These are phyloP conservation scores for Dovyalis caffra DNA, from an alignment of 345 rosid species.

Conservation along the genomic window DNA sequence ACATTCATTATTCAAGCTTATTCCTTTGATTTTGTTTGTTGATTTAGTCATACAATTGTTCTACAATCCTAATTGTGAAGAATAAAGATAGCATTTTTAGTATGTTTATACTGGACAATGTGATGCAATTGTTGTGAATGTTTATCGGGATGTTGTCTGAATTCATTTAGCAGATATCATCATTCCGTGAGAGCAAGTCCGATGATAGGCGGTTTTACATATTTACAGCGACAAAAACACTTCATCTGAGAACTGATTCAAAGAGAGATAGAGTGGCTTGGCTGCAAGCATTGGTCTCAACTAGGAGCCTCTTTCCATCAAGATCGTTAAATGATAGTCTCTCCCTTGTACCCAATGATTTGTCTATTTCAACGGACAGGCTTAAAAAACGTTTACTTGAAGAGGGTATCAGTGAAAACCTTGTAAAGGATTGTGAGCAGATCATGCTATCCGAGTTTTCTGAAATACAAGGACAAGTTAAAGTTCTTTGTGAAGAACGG, in stretches of 20 bases:
- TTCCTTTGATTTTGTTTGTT: neutral
- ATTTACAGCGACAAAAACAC: conserved; percentile 95
- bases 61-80: neutral
- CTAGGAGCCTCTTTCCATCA: conserved; percentile 60
- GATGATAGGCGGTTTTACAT: conserved; percentile 88
- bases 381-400: conserved; percentile 66
- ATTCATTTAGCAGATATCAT: conserved; percentile 69
- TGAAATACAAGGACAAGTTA: conserved; percentile 64
- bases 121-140: conserved; percentile 4
- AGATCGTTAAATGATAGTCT: conserved; percentile 59
- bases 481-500: conserved; percentile 72
- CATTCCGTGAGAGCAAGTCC: conserved; percentile 96
- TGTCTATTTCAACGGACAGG: conserved; percentile 72
- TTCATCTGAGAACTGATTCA: conserved; percentile 87
- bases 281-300: conserved; percentile 83
- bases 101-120: conserved; percentile 1
- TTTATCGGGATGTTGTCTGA: conserved; percentile 16
- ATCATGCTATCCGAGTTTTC: conserved; percentile 86
- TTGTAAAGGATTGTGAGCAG: conserved; percentile 85
- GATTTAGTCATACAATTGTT: conserved; percentile 5
- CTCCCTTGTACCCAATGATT: conserved; percentile 54
- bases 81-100: neutral
- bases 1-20: neutral
- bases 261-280: conserved; percentile 79
- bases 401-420: conserved; percentile 61